These are phyloP conservation scores for Saprolegnia diclina DNA, from an alignment of 352 stramenopile species.

Conservation along the genomic window DNA sequence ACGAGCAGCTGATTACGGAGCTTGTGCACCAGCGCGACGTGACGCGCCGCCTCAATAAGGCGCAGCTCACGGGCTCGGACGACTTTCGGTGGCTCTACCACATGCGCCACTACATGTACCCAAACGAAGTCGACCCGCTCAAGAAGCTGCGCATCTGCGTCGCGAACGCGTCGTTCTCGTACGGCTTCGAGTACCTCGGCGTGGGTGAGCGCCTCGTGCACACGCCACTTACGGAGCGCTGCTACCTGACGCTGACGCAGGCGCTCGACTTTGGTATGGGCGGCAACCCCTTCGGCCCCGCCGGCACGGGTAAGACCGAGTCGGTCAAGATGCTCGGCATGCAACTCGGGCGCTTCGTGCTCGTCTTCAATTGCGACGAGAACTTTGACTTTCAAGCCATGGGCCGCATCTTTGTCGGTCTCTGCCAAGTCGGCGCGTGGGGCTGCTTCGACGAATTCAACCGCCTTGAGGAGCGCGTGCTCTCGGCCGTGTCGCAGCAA, in stretches of 20 bases:
- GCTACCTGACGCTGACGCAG: conserved; percentile 99
- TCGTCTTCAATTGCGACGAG: conserved; percentile 99
- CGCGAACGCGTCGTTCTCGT: conserved; percentile 97
- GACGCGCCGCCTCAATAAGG: conserved; percentile 87
- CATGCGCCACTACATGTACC: conserved; percentile 96
- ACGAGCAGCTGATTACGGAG: conserved; percentile 99
- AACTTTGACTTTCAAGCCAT: conserved; percentile 99
- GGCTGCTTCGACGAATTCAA: conserved; percentile 99
- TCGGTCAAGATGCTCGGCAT: conserved; percentile 99
- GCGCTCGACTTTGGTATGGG: conserved; percentile 98
- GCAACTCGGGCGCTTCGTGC: conserved; percentile 97
- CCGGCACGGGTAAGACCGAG: conserved; percentile 99
- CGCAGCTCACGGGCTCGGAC: conserved; percentile 66
- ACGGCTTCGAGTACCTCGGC: conserved; percentile 99
- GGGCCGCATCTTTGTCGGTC: conserved; percentile 98
- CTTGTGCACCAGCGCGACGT: conserved; percentile 99
- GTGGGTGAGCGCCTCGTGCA: conserved; percentile 99
- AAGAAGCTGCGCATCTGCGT: conserved; percentile 96
- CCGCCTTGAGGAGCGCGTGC: conserved; percentile 97
- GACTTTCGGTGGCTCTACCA: conserved; percentile 99
- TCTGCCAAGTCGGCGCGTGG: conserved; percentile 99
- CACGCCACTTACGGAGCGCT: conserved; percentile 99
- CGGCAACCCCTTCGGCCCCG: conserved; percentile 97
- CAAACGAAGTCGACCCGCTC: conserved; percentile 68
- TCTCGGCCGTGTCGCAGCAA: conserved; percentile 99